Evolutionary conservation across 306 rosid species (phyloP).

Genomic region (Ammopiptanthus mongolicus): DNA sequence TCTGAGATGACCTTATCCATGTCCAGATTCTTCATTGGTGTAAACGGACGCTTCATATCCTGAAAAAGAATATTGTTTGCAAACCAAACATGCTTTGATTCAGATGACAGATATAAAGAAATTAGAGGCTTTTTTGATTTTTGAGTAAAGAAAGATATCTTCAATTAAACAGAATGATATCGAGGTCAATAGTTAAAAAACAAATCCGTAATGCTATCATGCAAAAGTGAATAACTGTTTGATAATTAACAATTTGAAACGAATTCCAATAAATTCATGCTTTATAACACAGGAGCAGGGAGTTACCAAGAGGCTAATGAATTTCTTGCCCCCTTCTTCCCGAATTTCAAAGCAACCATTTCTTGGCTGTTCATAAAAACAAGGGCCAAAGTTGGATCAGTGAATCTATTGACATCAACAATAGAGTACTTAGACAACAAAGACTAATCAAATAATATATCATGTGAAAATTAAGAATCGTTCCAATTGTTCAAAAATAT

Average conservation of each 20-base stretch:
- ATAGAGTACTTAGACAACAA: no score
- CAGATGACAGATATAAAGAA: no score
- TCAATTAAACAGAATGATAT: background rate
- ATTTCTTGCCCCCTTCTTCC: conserved; percentile 49
- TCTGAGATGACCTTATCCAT: conserved; percentile 54
- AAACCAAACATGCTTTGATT: background rate
- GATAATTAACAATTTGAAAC: no score
- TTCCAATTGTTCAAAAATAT: no score
- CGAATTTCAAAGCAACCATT: conserved; percentile 93
- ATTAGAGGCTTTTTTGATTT: background rate
- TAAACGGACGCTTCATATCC: conserved; percentile 81
- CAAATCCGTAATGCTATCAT: background rate
- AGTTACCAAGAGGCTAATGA: conserved; percentile 82
- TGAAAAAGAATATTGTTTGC: conserved; percentile 24
- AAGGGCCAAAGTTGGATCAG: background rate
- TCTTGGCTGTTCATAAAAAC: conserved; percentile 60
- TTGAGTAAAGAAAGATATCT: background rate
- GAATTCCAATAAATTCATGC: no score
- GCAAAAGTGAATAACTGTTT: background rate
- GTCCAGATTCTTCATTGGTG: conserved; percentile 58
- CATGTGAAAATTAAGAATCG: no score
- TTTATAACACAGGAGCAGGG: background rate
- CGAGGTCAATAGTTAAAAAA: background rate
- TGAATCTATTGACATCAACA: background rate
- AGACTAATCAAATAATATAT: no score